Base-by-base conservation (phyloP, 768 basidiomycete genomes). In the Boletus bicolor region DNA sequence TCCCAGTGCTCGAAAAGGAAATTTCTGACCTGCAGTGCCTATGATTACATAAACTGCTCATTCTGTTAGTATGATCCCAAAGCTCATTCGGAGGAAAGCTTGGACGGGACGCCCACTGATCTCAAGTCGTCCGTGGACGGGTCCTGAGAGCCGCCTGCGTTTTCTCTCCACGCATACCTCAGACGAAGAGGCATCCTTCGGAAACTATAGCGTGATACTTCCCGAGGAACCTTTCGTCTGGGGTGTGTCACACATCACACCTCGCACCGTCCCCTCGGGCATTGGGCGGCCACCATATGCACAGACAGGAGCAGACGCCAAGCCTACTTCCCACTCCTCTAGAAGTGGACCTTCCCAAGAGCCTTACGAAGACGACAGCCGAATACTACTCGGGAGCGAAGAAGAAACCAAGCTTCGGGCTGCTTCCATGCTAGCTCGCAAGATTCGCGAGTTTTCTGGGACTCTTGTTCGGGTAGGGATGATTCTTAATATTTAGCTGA, bases 151-250 rank as follows among this genome's bases (percentile, higher is more conserved):
- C 17, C 37, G 26, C 35, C 11, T 28, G 19, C 63, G 63, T 4
- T 44, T 41, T 17, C n/a, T 62, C 39, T 62, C 60, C 0, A 43
- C 44, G 11, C 34, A 17, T 5, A 14, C 44, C 17, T n/a, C 32
- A 6, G 51, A 57, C 5, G 59, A 64, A 41, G 54, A 52, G 4
- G 55, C 53, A 44, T 70, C 76, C 58, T 82, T 81, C 54, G 84
- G 85, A 15, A 61, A 64, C 21, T 89, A 87, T 73, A 74, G 73
- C 46, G 70, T 89, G 34, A 83, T 90, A 49, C 74, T 89, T 12
- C 87, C 86, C 1, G 66, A 76, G 21, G 86, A 89, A 60, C 86
- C 86, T 0, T 83, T 79, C 54, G 72, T 84, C 17, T 82, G 80
- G 68, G 86, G 87, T 11, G 81, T 84, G 10, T 74, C 79, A 17